Percentiles rank a stretch among this genome's conserved stretches.
These are phyloP conservation scores for Venturia pyrina DNA, from an alignment of 2,329 filamentous ascomycete genomes.

Conservation along the genomic window DNA sequence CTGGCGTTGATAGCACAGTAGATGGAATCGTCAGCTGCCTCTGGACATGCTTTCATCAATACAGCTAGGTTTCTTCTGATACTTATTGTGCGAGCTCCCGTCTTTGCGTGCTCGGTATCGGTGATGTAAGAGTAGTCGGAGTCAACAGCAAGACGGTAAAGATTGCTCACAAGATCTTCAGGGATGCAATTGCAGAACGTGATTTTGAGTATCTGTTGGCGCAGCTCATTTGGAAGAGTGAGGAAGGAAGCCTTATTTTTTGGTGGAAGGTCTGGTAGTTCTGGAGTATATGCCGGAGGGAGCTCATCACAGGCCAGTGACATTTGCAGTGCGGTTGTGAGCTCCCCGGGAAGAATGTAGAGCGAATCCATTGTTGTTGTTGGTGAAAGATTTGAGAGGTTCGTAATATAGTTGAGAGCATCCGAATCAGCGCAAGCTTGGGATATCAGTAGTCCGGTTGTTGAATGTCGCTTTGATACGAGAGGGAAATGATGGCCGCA, in stretches of 20 bases:
- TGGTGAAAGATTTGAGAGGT: not conserved
- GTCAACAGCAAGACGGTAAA: not conserved
- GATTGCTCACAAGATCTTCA: not conserved
- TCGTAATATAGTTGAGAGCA: not conserved
- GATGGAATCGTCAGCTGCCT: not conserved
- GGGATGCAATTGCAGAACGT: not conserved
- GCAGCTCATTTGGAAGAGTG: not conserved
- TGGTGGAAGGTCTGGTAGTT: not conserved
- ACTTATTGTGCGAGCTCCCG: not conserved
- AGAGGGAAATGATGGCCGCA: not conserved
- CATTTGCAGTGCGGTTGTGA: no score
- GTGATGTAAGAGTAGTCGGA: not conserved
- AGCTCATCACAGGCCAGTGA: conserved; percentile 22
- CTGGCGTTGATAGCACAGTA: not conserved
- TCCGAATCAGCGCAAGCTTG: conserved; percentile 21
- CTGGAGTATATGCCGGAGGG: not conserved
- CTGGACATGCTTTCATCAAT: not conserved
- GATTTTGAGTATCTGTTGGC: not conserved
- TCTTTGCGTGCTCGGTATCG: not conserved
- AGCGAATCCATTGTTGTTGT: not conserved
- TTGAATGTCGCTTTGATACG: conserved; percentile 12
- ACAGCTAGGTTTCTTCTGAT: not conserved
- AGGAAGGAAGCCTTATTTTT: not conserved
- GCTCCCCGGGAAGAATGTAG: not conserved
- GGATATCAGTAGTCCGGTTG: no score